Percentiles rank a stretch among this genome's conserved stretches.
Evolutionary conservation across 805 yeast species (phyloP).

Genomic region (Wickerhamiella azymoides): DNA sequence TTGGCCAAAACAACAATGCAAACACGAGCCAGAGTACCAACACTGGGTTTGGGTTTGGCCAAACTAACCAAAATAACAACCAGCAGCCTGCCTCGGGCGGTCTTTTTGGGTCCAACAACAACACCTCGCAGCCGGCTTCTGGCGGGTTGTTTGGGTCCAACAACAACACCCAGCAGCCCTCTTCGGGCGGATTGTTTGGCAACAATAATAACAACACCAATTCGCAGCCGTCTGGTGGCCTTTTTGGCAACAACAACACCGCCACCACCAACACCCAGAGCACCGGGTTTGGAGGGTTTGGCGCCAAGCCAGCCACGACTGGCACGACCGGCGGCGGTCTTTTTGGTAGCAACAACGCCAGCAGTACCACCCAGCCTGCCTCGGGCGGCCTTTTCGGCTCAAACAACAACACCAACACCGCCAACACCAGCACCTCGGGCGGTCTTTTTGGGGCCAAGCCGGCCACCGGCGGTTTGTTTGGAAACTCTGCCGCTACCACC

Average conservation of each 20-base stretch:
- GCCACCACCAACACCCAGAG: conserved; percentile 2
- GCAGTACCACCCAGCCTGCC: conserved; percentile 9
- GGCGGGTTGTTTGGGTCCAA: conserved; percentile 12
- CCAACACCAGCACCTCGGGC: not conserved
- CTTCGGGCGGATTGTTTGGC: conserved; percentile 23
- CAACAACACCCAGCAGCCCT: too few relatives aligned
- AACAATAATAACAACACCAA: conserved; percentile 11
- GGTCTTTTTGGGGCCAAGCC: conserved; percentile 17
- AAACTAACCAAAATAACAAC: conserved; percentile 11
- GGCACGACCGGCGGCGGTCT: conserved; percentile 19
- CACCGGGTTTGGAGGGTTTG: conserved; percentile 25
- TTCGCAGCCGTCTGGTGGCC: conserved; percentile 17
- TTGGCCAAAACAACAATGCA: conserved; percentile 15
- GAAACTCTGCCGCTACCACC: conserved; percentile 10
- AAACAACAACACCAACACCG: conserved; percentile 5
- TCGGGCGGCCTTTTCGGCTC: conserved; percentile 19
- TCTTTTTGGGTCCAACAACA: conserved; percentile 1
- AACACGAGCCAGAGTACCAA: too few relatives aligned
- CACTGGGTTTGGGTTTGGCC: too few relatives aligned
- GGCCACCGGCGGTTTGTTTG: conserved; percentile 18
- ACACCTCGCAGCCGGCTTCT: not conserved
- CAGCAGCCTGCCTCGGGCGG: conserved; percentile 9
- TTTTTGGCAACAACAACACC: conserved; percentile 19
- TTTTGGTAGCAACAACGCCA: conserved; percentile 18
- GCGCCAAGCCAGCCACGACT: conserved; percentile 20